Conservation (phyloP, 768 basidiomycete species). For the Amanita brunnescens region DNA sequence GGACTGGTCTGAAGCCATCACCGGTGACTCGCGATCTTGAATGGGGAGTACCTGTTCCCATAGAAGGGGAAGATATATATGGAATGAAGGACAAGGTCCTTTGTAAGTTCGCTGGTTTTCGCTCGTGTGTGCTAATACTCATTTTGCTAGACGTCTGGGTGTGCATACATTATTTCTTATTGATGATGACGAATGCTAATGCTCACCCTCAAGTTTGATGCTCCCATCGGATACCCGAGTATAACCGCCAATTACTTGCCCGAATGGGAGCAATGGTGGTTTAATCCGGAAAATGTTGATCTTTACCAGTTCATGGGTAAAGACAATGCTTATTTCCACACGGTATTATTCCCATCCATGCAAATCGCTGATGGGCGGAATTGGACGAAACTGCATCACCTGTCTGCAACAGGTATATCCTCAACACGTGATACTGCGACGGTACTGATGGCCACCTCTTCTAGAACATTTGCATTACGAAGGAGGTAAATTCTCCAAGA, state of each 20-base stretch:
- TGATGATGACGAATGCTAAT: slow-evolving; percentile 9
- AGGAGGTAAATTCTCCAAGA: slow-evolving; percentile 98
- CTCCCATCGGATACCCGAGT: slow-evolving; percentile 93
- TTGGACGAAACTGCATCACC: slow-evolving; percentile 92
- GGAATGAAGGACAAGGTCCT: slow-evolving; percentile 94
- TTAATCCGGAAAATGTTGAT: slow-evolving; percentile 79
- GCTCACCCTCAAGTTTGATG: slow-evolving; percentile 67
- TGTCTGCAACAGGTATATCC: slow-evolving; percentile 83
- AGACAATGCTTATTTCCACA: slow-evolving; percentile 98
- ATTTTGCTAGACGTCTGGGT: slow-evolving; percentile 83
- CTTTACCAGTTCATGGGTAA: slow-evolving; percentile 99
- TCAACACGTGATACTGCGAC: not conserved
- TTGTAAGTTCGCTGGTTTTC: slow-evolving; percentile 49
- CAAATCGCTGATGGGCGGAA: slow-evolving; percentile 81
- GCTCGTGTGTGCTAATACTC: not conserved
- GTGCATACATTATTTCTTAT: slow-evolving; percentile 20
- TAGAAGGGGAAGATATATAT: slow-evolving; percentile 63
- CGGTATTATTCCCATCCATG: slow-evolving; percentile 88
- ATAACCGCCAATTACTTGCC: slow-evolving; percentile 93
- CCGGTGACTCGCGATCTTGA: slow-evolving; percentile 89
- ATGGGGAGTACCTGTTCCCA: slow-evolving; percentile 94
- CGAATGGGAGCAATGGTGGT: slow-evolving; percentile 98
- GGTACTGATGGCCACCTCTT: not conserved
- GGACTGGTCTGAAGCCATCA: slow-evolving; percentile 76
- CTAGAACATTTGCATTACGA: slow-evolving; percentile 97